Percentiles rank a stretch among this genome's conserved stretches.
phyloP scores from a whole-genome alignment of 441 rosid genomes.

The Iberis amara region DNA sequence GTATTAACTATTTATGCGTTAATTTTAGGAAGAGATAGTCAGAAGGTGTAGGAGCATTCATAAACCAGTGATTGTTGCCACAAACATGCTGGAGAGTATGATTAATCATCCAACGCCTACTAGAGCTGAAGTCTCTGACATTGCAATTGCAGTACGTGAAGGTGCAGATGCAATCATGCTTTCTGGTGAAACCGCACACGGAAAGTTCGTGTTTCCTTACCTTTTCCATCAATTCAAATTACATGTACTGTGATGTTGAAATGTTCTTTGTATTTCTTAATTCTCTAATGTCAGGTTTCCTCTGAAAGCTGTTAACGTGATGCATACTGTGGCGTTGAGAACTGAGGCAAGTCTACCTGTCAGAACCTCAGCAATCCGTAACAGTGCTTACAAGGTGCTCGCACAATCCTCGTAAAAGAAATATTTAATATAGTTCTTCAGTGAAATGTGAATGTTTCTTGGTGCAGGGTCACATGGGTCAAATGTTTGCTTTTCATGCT shows the following conservation, averaged over 20 bases:
- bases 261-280: not conserved
- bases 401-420: slow-evolving; percentile 6
- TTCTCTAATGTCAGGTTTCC: slow-evolving; percentile 51
- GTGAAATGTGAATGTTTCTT: slow-evolving; percentile 19
- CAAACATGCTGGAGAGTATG: slow-evolving; percentile 99
- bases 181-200: slow-evolving; percentile 98
- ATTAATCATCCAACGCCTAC: slow-evolving; percentile 96
- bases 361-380: slow-evolving; percentile 48
- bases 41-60: slow-evolving; percentile 79
- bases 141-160: slow-evolving; percentile 92
- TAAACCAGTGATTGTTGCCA: slow-evolving; percentile 92
- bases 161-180: slow-evolving; percentile 97
- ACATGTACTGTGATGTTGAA: not conserved
- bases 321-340: slow-evolving; percentile 86
- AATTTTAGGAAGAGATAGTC: slow-evolving; percentile 75
- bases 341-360: slow-evolving; percentile 78
- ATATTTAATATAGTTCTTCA: not conserved
- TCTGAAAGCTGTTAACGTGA: slow-evolving; percentile 84
- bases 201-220: slow-evolving; percentile 49
- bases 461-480: slow-evolving; percentile 79
- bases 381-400: slow-evolving; percentile 52
- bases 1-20: slow-evolving; percentile 17
- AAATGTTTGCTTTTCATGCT: slow-evolving; percentile 94
- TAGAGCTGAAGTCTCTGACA: slow-evolving; percentile 98
- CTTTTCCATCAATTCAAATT: not conserved